phyloP scores from a whole-genome alignment of 148 eudicot genomes.

The Simmondsia chinensis region DNA sequence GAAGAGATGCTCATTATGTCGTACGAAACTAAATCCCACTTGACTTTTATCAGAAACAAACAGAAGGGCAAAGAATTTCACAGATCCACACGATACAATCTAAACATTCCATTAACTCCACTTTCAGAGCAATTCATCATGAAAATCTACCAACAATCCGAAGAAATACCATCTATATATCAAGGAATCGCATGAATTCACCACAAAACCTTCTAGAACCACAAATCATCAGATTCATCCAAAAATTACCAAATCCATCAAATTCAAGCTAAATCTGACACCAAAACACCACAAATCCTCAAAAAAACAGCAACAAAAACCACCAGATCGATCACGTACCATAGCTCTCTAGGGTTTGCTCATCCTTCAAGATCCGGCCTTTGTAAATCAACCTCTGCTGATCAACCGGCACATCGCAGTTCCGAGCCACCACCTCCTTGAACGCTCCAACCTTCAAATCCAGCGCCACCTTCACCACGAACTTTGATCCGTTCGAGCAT shows the following conservation, averaged over 20 bases:
- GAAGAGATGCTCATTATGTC: too few species aligned
- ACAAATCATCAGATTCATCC: neutral
- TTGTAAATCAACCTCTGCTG: constrained; percentile 78
- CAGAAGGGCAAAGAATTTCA: too few species aligned
- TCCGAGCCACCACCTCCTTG: constrained; percentile 50
- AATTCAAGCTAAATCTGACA: neutral
- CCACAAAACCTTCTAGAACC: too few species aligned
- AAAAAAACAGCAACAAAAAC: neutral
- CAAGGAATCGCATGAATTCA: too few species aligned
- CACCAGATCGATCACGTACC: constrained; percentile 20
- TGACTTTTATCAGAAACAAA: too few species aligned
- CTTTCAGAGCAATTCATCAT: too few species aligned
- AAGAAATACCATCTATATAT: too few species aligned
- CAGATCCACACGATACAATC: too few species aligned
- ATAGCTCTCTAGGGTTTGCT: constrained; percentile 56
- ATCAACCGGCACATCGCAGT: constrained; percentile 51
- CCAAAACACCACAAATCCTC: constrained; percentile 7
- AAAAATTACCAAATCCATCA: too few species aligned
- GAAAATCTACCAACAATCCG: too few species aligned
- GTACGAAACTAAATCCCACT: too few species aligned
- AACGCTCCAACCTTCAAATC: constrained; percentile 48
- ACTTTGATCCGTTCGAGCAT: constrained; percentile 73
- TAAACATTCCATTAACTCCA: too few species aligned
- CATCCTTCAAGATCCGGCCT: constrained; percentile 80
- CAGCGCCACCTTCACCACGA: constrained; percentile 45